These are phyloP conservation scores for Backusella australiensis DNA, from an alignment of 192 early-diverging fungal genomes.

Conservation along the genomic window DNA sequence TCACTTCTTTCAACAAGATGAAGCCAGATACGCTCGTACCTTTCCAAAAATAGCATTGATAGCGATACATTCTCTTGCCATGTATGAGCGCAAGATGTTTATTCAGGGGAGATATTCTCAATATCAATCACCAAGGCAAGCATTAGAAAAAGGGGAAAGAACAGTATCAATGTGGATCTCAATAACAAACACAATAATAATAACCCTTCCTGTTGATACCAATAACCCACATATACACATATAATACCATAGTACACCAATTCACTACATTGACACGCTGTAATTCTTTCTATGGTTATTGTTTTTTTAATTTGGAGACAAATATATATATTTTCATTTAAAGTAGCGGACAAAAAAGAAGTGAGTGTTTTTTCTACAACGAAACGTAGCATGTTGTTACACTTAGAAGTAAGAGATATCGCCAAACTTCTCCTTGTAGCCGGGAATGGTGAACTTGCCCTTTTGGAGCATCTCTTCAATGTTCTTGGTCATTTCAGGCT, in stretches of 20 bases:
- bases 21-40: too few species aligned
- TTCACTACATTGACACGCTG: not conserved
- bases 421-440: constrained; percentile 95
- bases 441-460: constrained; percentile 90
- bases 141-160: too few species aligned
- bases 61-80: too few species aligned
- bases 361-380: not conserved
- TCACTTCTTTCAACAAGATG: too few species aligned
- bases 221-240: not conserved
- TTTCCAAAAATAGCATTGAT: too few species aligned
- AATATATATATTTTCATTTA: constrained; percentile 7
- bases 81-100: too few species aligned
- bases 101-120: too few species aligned
- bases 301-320: not conserved
- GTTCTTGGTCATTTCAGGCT: constrained; percentile 87
- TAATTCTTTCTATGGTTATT: not conserved
- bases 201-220: too few species aligned
- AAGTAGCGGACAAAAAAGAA: not conserved
- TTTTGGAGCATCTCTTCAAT: constrained; percentile 91
- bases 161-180: too few species aligned
- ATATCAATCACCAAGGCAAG: too few species aligned
- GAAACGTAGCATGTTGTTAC: not conserved
- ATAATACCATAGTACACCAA: not conserved
- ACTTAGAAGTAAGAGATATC: constrained; percentile 67
- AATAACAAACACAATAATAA: too few species aligned